Base-by-base conservation (phyloP, 345 rosid species). In the Clarkia xantiana region DNA sequence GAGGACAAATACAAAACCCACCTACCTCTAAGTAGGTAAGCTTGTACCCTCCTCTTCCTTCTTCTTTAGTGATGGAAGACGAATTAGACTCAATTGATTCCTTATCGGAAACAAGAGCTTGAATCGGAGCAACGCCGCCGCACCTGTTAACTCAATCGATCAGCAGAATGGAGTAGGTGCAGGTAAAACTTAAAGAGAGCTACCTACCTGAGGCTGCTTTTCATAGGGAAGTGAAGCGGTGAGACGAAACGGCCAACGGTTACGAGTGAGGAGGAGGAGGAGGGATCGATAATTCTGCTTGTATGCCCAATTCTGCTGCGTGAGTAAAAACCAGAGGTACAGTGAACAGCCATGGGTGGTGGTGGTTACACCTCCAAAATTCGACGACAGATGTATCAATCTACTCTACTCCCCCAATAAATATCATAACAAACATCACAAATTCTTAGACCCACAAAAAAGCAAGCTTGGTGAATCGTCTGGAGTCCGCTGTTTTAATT, bases 21-120 rank as follows among this genome's bases (percentile, higher is more conserved):
- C 95, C 95, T 90, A 85, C 95, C 95, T 90, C 97, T 19, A 90
- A 73, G 69, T 89, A 83, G 18, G 86, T 79, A 49, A 90, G 82
- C 55, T 73, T 79, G 58, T 80, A 79, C 5, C 58, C 63, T 57
- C 76, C 79, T 57, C 76, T 78, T 29, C 36, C 36, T 29, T 6
- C 36, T 29, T 2, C 6, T 29, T 1, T 6, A 6, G 3, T 29
- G 56, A 71, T 58, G 50, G 63, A 74, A 53, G 71, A 59, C 57
- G 69, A 58, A 45, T 61, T 67, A n/a, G 82, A 59, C 57, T 54
- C 79, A 11, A 73, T 63, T 13, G 84, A 71, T 58, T 54, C 73
- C 67, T 71, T 75, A 52, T 81, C 86, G n/a, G 95, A 78, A 50
- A 74, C 67, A 14, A 88, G 70, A 42, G 84, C 83, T 55, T 71